phyloP scores from a whole-genome alignment of 768 basidiomycete genomes.

The Sutorius australiensis region DNA sequence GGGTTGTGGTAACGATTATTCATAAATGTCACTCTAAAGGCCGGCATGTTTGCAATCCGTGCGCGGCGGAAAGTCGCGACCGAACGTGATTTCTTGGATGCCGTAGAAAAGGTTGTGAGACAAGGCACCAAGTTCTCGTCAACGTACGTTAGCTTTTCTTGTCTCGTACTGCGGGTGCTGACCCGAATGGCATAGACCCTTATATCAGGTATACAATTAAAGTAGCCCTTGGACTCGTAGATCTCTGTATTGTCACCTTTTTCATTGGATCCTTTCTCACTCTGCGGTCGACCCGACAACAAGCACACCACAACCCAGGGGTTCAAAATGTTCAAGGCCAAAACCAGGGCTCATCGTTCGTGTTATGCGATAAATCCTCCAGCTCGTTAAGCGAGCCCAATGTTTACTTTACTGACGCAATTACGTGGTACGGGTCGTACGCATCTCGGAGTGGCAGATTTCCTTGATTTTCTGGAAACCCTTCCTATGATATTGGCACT shows the following conservation, averaged over 20 bases:
- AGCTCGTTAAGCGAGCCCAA: too few relatives aligned
- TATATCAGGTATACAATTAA: constrained; percentile 92
- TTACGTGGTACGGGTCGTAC: too few relatives aligned
- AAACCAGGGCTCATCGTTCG: too few relatives aligned
- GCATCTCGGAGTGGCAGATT: too few relatives aligned
- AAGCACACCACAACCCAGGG: too few relatives aligned
- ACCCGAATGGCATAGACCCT: constrained; percentile 47
- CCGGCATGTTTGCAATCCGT: constrained; percentile 99
- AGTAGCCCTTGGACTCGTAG: constrained; percentile 7
- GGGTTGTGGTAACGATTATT: constrained; percentile 80
- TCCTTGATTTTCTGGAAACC: too few relatives aligned
- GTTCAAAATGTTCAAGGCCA: too few relatives aligned
- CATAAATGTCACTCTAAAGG: constrained; percentile 71
- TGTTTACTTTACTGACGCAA: too few relatives aligned
- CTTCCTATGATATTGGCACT: too few relatives aligned
- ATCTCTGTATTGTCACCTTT: constrained; percentile 16
- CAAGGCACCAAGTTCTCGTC: constrained; percentile 98
- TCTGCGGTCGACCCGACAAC: background rate
- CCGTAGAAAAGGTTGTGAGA: constrained; percentile 97
- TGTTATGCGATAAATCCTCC: too few relatives aligned
- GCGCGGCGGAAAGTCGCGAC: constrained; percentile 94
- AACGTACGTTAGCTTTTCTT: constrained; percentile 59
- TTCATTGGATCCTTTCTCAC: background rate
- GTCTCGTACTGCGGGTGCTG: background rate
- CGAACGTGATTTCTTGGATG: constrained; percentile 95